These are phyloP conservation scores for Silene uniflora DNA, from an alignment of 148 eudicot genomes.

Conservation along the genomic window DNA sequence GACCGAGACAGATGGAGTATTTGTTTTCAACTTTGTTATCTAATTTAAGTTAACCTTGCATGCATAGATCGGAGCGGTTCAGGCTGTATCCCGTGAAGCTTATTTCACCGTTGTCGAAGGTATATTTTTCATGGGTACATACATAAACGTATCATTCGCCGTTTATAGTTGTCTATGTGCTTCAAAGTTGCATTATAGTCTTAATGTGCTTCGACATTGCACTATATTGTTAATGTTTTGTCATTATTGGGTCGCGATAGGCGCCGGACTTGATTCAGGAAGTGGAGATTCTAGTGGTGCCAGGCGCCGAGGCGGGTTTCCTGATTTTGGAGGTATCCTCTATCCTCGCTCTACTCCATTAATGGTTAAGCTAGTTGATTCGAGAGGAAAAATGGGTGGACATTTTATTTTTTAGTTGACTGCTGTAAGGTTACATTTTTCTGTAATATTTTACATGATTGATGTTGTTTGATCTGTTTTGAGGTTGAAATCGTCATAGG, in stretches of 20 bases:
- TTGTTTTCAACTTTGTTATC: background rate
- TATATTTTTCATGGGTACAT: too few relatives aligned
- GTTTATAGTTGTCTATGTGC: too few relatives aligned
- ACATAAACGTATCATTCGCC: too few relatives aligned
- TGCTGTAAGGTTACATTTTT: background rate
- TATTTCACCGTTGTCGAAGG: constrained; percentile 73
- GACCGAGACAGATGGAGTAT: too few relatives aligned
- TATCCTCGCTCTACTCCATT: background rate
- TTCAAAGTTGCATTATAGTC: background rate
- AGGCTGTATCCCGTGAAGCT: constrained; percentile 88
- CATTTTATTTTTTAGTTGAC: background rate
- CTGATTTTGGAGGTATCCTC: constrained; percentile 60
- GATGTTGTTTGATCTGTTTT: background rate
- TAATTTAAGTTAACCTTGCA: background rate
- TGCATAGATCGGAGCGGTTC: constrained; percentile 70
- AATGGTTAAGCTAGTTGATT: background rate
- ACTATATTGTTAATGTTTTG: background rate
- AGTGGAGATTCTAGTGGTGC: constrained; percentile 33
- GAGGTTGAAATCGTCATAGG: background rate
- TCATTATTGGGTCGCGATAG: constrained; percentile 23
- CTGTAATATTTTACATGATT: background rate
- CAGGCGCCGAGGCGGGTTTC: constrained; percentile 40
- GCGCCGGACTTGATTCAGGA: constrained; percentile 41
- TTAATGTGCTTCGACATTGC: background rate
- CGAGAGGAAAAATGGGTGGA: too few relatives aligned